Conservation (phyloP, 1,139 yeast species). For the Ogataea hybrid region DNA sequence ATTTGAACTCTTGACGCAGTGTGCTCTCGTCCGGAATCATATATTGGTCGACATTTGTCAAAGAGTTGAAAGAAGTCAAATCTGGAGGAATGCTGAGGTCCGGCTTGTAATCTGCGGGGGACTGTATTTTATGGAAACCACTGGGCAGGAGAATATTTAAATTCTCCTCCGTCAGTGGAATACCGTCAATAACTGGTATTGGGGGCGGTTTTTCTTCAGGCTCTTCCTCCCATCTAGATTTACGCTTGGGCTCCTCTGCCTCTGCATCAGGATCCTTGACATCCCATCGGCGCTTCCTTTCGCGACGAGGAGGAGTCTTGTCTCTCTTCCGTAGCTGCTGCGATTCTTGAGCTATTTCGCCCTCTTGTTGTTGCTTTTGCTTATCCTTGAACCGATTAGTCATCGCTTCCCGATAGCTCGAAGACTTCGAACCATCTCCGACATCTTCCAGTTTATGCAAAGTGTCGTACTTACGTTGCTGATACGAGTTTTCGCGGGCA, state of each 20-base stretch:
- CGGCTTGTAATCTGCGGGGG: slow-evolving; percentile 49
- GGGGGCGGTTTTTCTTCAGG: slow-evolving; percentile 34
- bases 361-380: not conserved
- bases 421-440: slow-evolving; percentile 9
- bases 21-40: slow-evolving; percentile 36
- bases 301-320: slow-evolving; percentile 31
- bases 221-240: slow-evolving; percentile 32
- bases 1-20: slow-evolving; percentile 16
- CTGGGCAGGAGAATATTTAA: slow-evolving; percentile 53
- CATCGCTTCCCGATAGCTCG: slow-evolving; percentile 39
- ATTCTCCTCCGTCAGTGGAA: slow-evolving; percentile 47
- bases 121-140: slow-evolving; percentile 48
- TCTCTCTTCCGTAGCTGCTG: slow-evolving; percentile 18
- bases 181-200: slow-evolving; percentile 45
- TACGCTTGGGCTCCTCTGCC: slow-evolving; percentile 13
- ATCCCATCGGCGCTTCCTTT: slow-evolving; percentile 38
- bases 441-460: slow-evolving; percentile 13
- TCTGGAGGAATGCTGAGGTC: slow-evolving; percentile 28
- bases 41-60: slow-evolving; percentile 27
- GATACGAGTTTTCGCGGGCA: slow-evolving; percentile 18
- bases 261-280: slow-evolving; percentile 31
- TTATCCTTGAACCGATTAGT: slow-evolving; percentile 36
- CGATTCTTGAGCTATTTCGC: not conserved
- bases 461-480: slow-evolving; percentile 28
- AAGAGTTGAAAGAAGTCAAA: slow-evolving; percentile 21